A percentile compares a stretch with the other conserved stretches of the same genome.
Conservation (phyloP, 163 green algal genomes). For the Trebouxiophyceae sp. region DNA sequence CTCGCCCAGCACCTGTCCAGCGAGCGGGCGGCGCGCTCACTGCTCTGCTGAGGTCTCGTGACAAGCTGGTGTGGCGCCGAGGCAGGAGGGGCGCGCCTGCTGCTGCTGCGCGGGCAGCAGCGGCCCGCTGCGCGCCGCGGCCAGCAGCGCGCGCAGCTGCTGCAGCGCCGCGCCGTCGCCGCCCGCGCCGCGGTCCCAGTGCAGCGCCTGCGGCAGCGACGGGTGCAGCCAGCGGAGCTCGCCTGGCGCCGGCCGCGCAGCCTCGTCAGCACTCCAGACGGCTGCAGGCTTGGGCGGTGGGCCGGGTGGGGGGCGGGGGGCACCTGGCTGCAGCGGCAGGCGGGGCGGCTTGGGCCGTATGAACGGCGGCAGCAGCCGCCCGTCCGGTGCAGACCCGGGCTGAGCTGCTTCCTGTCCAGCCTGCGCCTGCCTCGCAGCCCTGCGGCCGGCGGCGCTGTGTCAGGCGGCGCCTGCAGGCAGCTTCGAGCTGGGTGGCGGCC, state of each 20-base stretch:
- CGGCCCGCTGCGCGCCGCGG: slow-evolving; percentile 35
- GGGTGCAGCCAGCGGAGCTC: slow-evolving; percentile 48
- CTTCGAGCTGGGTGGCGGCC: too few relatives aligned
- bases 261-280: background rate
- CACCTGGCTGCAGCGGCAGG: background rate
- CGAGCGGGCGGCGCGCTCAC: too few relatives aligned
- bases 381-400: too few relatives aligned
- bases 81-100: slow-evolving; percentile 11
- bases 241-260: background rate
- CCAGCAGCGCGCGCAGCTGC: slow-evolving; percentile 35
- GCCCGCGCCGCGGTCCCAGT: slow-evolving; percentile 43
- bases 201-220: slow-evolving; percentile 20
- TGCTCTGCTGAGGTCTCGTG: too few relatives aligned
- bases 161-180: slow-evolving; percentile 20
- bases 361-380: background rate
- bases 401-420: too few relatives aligned
- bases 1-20: slow-evolving; percentile 29
- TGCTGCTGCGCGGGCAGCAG: slow-evolving; percentile 59
- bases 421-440: too few relatives aligned
- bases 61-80: background rate
- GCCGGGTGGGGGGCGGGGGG: background rate
- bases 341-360: background rate
- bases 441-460: too few relatives aligned
- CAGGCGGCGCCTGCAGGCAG: too few relatives aligned
- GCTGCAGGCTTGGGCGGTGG: too few relatives aligned